A percentile compares a stretch with the other conserved stretches of the same genome.
Conservation (phyloP, 1,139 yeast species). For the Debaryomycetaceae sp. region DNA sequence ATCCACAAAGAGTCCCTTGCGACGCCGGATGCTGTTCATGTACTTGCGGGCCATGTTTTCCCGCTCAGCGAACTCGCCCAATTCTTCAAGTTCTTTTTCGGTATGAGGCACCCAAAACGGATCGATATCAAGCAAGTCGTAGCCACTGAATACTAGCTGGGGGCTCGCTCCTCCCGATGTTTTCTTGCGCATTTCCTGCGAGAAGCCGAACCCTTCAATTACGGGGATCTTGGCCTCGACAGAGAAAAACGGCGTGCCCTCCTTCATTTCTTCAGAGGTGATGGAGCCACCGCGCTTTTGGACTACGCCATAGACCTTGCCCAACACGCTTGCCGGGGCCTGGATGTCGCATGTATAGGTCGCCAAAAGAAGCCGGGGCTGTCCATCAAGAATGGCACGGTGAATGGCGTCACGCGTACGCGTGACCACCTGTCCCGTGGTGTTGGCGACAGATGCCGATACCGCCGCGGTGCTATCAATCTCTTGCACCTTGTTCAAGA, state of each 20-base stretch:
- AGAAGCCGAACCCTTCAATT: conserved; percentile 91
- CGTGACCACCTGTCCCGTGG: conserved; percentile 65
- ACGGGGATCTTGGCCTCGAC: conserved; percentile 84
- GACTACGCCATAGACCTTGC: conserved; percentile 90
- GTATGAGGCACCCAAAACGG: conserved; percentile 99
- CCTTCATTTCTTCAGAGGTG: conserved; percentile 88
- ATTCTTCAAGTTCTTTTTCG: conserved; percentile 87
- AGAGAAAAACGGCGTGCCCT: conserved; percentile 93
- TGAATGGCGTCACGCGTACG: conserved; percentile 67
- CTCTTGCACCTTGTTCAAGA: conserved; percentile 19
- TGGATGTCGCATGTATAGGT: conserved; percentile 93
- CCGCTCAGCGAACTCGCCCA: conserved; percentile 87
- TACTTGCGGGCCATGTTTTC: conserved; percentile 84
- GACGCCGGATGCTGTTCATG: conserved; percentile 69
- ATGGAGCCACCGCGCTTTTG: conserved; percentile 82
- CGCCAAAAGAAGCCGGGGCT: conserved; percentile 85
- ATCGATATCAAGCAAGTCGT: conserved; percentile 75
- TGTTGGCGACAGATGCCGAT: conserved; percentile 12
- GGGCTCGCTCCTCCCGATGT: conserved; percentile 98
- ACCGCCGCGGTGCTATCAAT: conserved; percentile 21
- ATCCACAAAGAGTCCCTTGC: conserved; percentile 85
- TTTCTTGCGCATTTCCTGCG: conserved; percentile 85
- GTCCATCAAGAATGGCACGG: conserved; percentile 59
- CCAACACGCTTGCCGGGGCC: conserved; percentile 87
- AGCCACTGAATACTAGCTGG: conserved; percentile 85